Base-by-base conservation (phyloP, 257 asterid species). In the Phtheirospermum japonicum region DNA sequence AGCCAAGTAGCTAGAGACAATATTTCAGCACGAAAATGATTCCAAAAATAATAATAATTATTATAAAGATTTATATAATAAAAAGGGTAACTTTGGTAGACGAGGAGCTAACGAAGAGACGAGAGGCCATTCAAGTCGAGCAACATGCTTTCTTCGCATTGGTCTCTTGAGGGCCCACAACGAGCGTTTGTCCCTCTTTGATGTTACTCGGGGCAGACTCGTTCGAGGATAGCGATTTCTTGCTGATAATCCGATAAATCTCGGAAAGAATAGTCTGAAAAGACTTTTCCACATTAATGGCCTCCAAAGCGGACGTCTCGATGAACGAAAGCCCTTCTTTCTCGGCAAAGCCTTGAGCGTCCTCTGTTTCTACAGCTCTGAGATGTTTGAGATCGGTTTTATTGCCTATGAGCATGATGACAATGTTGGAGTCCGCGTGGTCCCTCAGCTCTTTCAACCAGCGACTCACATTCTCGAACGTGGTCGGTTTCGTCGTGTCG, bases 401-500 rank as follows among this genome's bases (percentile, higher is more conserved):
- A 17, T 91, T 91, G 57, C 96, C 96, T 39, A 91, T 83, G 63
- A 91, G 92, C 94, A 84, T 88, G 56, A 88, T 88, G 57, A 91
- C 90, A 19, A 88, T 88, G 84, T 88, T 91, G 37, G 95, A 74
- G 61, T 91, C 95, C 14, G 98, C 98, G 16, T 86, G 96, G 76
- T 90, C 96, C 74, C 97, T 75, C 68, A 90, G 85, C 76, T 91
- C 98, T 85, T 88, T 91, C 85, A 91, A 79, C 98, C 98, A 88
- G 43, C 98, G 82, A 50, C 88, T 84, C 39, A 91, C 88, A 18
- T 88, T 91, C 59, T 88, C 96, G 55, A 91, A 91, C 2, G 98
- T 85, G 0, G 92, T 86, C 56, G 96, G 98, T 65, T 91, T 91
- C 52, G 98, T 91, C 36, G 77, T 87, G 63, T 91, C 98, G 28